phyloP scores from a whole-genome alignment of 116 monocot genomes.

The Phalaenopsis hybrid region DNA sequence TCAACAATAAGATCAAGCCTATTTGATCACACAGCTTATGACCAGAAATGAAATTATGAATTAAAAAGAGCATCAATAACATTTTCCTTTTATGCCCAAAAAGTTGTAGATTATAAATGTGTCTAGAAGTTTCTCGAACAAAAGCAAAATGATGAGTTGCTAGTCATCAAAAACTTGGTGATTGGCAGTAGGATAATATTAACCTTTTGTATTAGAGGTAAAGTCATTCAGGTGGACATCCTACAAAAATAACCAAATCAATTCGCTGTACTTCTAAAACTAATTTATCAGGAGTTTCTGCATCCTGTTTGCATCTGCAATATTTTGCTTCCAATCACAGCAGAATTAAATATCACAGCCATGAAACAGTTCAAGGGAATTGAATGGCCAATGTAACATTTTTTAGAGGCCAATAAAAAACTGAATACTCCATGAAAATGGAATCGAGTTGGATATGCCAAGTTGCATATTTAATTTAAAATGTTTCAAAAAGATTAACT shows the following conservation, averaged over 20 bases:
- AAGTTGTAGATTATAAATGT: neutral
- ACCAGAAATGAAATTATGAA: neutral
- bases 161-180: neutral
- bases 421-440: neutral
- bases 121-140: neutral
- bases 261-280: neutral
- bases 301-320: neutral
- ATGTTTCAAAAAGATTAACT: neutral
- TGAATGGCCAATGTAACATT: neutral
- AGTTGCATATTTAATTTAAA: neutral
- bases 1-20: neutral
- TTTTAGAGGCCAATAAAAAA: neutral
- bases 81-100: neutral
- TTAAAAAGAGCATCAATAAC: neutral
- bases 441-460: neutral
- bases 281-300: neutral
- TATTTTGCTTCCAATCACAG: neutral
- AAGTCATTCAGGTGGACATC: neutral
- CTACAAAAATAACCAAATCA: neutral
- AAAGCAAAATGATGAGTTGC: neutral
- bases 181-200: neutral
- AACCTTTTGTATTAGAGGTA: neutral
- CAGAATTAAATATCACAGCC: neutral
- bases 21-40: neutral
- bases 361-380: neutral